These are phyloP conservation scores for Solanum piurae DNA, from an alignment of 257 asterid genomes.

Conservation along the genomic window DNA sequence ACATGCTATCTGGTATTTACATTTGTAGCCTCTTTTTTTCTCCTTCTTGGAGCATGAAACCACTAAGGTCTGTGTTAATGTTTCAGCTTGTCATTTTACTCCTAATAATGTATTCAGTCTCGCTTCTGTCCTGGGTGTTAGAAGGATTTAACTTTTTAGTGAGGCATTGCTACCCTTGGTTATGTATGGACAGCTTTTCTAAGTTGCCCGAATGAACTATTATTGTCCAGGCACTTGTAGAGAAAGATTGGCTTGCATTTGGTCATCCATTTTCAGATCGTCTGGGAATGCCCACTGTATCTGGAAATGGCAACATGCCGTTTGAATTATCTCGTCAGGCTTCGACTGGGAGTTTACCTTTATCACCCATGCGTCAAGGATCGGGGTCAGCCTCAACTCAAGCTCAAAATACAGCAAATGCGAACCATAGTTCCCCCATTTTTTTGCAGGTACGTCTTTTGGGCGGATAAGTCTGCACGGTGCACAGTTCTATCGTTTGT, in stretches of 20 bases:
- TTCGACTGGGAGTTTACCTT: slow-evolving; percentile 55
- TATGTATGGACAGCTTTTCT: slow-evolving; percentile 1
- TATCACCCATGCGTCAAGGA: slow-evolving; percentile 70
- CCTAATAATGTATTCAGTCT: not conserved
- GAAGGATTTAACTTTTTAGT: not conserved
- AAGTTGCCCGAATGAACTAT: slow-evolving; percentile 8
- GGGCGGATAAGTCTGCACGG: not conserved
- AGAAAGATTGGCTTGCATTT: slow-evolving; percentile 98
- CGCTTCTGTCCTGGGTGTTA: not conserved
- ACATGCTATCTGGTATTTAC: not conserved
- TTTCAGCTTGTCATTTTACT: not conserved
- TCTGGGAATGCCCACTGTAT: slow-evolving; percentile 61
- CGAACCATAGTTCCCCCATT: slow-evolving; percentile 78
- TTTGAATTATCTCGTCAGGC: slow-evolving; percentile 68
- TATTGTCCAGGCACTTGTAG: slow-evolving; percentile 67
- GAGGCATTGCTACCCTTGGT: not conserved
- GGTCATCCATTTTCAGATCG: slow-evolving; percentile 99
- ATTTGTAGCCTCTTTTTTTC: not conserved
- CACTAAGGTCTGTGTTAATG: not conserved
- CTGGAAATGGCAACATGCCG: slow-evolving; percentile 58
- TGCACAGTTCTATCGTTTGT: not conserved
- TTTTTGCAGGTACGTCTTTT: slow-evolving; percentile 66
- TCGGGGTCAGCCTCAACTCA: slow-evolving; percentile 52
- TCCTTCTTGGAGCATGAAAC: not conserved
- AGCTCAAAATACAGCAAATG: slow-evolving; percentile 59